These are phyloP conservation scores for Heterobasidion parviporum DNA, from an alignment of 1,284 basidiomycete species.

Conservation along the genomic window DNA sequence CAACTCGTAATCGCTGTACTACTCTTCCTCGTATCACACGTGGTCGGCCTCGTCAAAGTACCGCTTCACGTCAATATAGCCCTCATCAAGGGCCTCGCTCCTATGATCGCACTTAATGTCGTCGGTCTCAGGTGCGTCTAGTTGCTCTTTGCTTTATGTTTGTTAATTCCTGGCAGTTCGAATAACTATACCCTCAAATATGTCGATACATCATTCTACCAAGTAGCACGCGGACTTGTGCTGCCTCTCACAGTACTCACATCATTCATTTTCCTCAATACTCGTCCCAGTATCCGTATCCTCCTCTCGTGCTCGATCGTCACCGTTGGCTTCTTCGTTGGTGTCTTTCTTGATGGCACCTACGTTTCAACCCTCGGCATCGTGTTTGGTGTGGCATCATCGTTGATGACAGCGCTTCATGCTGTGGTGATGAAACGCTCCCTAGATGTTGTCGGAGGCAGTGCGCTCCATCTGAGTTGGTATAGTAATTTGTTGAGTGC, in stretches of 20 bases:
- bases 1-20: conserved; percentile 75
- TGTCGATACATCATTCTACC: conserved; percentile 89
- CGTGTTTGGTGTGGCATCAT: conserved; percentile 68
- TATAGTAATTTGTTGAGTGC: conserved; percentile 77
- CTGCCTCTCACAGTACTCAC: conserved; percentile 81
- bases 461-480: conserved; percentile 75
- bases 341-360: conserved; percentile 72
- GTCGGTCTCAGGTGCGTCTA: conserved; percentile 64
- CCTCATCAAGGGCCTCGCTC: conserved; percentile 62
- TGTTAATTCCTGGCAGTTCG: conserved; percentile 38
- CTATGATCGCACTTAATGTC: conserved; percentile 70
- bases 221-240: conserved; percentile 81
- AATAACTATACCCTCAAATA: conserved; percentile 89
- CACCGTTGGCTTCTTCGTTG: conserved; percentile 78
- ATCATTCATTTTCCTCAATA: conserved; percentile 62
- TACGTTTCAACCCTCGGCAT: conserved; percentile 56
- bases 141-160: not conserved
- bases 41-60: conserved; percentile 52
- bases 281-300: conserved; percentile 67
- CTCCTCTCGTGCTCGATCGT: conserved; percentile 67
- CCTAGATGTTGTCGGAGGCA: conserved; percentile 67
- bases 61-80: conserved; percentile 51
- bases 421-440: conserved; percentile 84
- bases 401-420: conserved; percentile 71
- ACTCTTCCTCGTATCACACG: conserved; percentile 60